phyloP scores from a whole-genome alignment of 1,284 basidiomycete genomes.

The Tilletia horrida region DNA sequence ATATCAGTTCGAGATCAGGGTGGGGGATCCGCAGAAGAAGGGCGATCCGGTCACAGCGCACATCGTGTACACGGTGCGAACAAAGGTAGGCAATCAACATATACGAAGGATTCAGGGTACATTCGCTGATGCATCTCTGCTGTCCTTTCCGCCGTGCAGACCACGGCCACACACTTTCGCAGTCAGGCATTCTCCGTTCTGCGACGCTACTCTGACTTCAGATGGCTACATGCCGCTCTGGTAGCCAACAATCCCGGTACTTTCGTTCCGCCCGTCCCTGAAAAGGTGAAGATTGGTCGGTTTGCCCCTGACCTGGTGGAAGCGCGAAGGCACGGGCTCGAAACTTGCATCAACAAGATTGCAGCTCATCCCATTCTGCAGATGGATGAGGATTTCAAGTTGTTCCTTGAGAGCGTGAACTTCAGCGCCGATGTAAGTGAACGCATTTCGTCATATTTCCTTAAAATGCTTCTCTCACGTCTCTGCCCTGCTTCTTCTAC shows the following conservation, averaged over 20 bases:
- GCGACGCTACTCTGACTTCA: constrained; percentile 90
- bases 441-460: too few species aligned
- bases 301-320: constrained; percentile 57
- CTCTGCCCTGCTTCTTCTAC: constrained; percentile 62
- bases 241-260: constrained; percentile 91
- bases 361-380: constrained; percentile 56
- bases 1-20: constrained; percentile 40
- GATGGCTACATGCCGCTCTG: constrained; percentile 91
- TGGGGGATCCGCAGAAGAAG: constrained; percentile 51
- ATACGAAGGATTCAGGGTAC: neutral
- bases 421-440: constrained; percentile 53
- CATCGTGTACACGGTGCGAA: constrained; percentile 58
- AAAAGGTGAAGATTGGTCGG: constrained; percentile 76
- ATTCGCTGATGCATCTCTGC: neutral
- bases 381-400: constrained; percentile 56
- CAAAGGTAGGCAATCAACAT: constrained; percentile 18
- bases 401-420: constrained; percentile 57
- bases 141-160: constrained; percentile 16
- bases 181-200: constrained; percentile 64
- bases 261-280: constrained; percentile 91
- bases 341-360: constrained; percentile 57
- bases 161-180: constrained; percentile 39
- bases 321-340: constrained; percentile 54
- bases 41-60: constrained; percentile 51
- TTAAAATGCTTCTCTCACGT: too few species aligned